Evolutionary conservation across 2,329 filamentous ascomycete genomes (phyloP).

Genomic region (Ceratocystis eucalypticola): DNA sequence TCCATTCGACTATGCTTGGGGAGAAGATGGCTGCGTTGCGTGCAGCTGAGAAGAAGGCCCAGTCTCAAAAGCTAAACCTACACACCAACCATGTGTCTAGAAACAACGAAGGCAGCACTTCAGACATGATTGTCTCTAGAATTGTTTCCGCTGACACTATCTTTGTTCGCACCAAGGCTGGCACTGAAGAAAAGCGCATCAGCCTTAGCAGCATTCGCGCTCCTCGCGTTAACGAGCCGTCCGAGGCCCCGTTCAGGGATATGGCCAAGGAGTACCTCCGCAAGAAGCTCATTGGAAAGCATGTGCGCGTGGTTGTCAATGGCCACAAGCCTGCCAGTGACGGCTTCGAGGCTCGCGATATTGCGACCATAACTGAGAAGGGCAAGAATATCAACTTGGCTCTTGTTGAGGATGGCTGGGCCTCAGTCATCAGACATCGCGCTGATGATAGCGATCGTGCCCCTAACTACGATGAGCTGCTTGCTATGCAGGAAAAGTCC

Average conservation of each 20-base stretch:
- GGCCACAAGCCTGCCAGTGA: conserved; percentile 81
- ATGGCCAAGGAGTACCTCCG: conserved; percentile 94
- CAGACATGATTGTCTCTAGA: conserved; percentile 73
- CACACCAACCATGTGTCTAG: conserved; percentile 63
- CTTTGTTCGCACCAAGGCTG: conserved; percentile 70
- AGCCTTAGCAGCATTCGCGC: conserved; percentile 87
- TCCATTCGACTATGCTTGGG: conserved; percentile 86
- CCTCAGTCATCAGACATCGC: conserved; percentile 84
- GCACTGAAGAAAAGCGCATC: conserved; percentile 69
- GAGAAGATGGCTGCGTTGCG: conserved; percentile 75
- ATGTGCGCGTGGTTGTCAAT: conserved; percentile 77
- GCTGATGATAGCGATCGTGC: conserved; percentile 90
- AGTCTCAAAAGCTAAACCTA: conserved; percentile 59
- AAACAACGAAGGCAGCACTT: conserved; percentile 33
- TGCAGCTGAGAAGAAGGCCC: conserved; percentile 74
- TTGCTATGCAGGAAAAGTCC: conserved; percentile 67
- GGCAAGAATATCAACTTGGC: conserved; percentile 75
- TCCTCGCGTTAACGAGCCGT: conserved; percentile 75
- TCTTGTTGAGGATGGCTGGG: conserved; percentile 86
- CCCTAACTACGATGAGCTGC: conserved; percentile 81
- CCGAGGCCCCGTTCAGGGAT: conserved; percentile 75
- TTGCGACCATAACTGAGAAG: conserved; percentile 72
- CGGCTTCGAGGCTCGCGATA: conserved; percentile 86
- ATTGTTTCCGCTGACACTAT: conserved; percentile 82
- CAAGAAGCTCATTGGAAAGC: conserved; percentile 90